These are phyloP conservation scores for Elsinoe perseae DNA, from an alignment of 2,329 filamentous ascomycete species.

Conservation along the genomic window DNA sequence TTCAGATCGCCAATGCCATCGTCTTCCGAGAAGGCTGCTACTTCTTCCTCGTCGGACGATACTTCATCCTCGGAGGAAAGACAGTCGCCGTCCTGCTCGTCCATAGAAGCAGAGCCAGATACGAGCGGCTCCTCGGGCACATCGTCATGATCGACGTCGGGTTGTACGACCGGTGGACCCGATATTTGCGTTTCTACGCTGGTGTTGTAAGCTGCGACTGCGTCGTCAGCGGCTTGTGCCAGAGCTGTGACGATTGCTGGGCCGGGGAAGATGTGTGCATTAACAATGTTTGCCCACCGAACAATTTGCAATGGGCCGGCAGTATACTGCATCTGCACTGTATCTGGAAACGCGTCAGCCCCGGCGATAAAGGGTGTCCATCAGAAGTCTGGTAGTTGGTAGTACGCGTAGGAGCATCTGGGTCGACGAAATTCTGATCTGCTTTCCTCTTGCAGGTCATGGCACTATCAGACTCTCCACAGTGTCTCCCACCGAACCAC, in stretches of 20 bases:
- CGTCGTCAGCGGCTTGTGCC: conserved; percentile 40
- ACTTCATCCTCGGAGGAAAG: conserved; percentile 37
- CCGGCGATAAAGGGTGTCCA: neutral
- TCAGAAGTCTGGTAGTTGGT: neutral
- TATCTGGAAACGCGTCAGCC: conserved; percentile 32
- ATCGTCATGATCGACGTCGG: conserved; percentile 38
- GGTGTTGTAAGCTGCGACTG: conserved; percentile 44
- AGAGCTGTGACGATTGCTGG: conserved; percentile 46
- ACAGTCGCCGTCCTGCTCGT: conserved; percentile 20
- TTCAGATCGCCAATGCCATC: conserved; percentile 19
- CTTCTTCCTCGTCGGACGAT: conserved; percentile 36
- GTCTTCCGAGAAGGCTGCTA: conserved; percentile 21
- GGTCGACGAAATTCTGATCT: too few species aligned
- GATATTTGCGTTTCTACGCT: conserved; percentile 45
- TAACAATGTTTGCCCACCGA: conserved; percentile 46
- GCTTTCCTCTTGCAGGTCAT: neutral
- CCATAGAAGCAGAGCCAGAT: conserved; percentile 22
- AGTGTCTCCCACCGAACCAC: too few species aligned
- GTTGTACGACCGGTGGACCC: conserved; percentile 28
- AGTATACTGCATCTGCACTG: conserved; percentile 49
- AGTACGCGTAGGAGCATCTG: too few species aligned
- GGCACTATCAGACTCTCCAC: too few species aligned
- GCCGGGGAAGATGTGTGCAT: conserved; percentile 47
- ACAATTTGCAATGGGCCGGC: conserved; percentile 45
- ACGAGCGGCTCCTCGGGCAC: conserved; percentile 22